Evolutionary conservation across 352 stramenopile genomes (phyloP).

Genomic region (Pythium rhizo-oryzae): DNA sequence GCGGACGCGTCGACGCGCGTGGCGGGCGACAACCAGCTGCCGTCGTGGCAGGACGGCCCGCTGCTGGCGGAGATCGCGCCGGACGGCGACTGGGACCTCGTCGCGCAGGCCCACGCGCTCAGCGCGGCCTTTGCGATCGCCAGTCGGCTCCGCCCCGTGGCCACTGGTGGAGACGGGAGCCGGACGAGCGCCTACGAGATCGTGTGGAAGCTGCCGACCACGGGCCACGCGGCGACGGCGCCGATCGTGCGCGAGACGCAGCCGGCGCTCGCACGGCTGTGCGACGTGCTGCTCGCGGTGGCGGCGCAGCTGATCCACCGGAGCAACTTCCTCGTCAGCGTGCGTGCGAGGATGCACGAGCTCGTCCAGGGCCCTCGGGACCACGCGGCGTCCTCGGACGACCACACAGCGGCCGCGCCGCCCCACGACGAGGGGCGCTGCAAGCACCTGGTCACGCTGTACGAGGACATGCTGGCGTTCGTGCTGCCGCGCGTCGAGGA

Average conservation of each 20-base stretch:
- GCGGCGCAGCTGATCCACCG: slow-evolving; percentile 13
- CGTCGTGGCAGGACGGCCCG: slow-evolving; percentile 44
- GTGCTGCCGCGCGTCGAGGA: slow-evolving; percentile 20
- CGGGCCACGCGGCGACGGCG: neutral
- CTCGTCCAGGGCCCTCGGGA: neutral
- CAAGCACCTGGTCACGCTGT: neutral
- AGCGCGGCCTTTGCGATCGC: slow-evolving; percentile 7
- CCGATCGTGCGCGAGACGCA: neutral
- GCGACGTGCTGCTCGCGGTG: neutral
- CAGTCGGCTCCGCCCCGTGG: slow-evolving; percentile 1
- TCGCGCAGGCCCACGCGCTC: slow-evolving; percentile 23
- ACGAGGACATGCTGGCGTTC: slow-evolving; percentile 26
- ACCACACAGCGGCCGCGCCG: neutral
- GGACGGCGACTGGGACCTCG: slow-evolving; percentile 29
- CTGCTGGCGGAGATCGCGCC: slow-evolving; percentile 50
- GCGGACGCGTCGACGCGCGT: slow-evolving; percentile 38
- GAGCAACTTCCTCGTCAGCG: slow-evolving; percentile 13
- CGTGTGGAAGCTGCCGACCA: slow-evolving; percentile 5
- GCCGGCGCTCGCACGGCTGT: slow-evolving; percentile 9
- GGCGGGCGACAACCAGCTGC: slow-evolving; percentile 42
- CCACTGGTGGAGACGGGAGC: neutral
- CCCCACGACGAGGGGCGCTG: neutral
- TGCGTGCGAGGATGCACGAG: slow-evolving; percentile 20
- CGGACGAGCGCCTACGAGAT: neutral
- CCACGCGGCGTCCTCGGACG: neutral